These are phyloP conservation scores for Phytopythium vexans DNA, from an alignment of 352 stramenopile species.

Conservation along the genomic window DNA sequence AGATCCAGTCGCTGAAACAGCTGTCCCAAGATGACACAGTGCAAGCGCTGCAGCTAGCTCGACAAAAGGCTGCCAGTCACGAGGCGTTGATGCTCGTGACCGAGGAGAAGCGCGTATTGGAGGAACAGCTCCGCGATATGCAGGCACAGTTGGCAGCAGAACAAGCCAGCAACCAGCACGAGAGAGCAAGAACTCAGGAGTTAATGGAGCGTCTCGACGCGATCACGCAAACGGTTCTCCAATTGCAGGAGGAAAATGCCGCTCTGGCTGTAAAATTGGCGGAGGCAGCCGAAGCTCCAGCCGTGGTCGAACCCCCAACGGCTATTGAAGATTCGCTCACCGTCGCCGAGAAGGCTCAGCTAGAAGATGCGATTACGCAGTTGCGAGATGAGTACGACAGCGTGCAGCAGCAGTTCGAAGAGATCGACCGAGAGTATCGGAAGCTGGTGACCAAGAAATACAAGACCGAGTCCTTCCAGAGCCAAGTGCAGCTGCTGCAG, in stretches of 20 bases:
- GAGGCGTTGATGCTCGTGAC: slow-evolving; percentile 55
- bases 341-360: slow-evolving; percentile 7
- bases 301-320: slow-evolving; percentile 2
- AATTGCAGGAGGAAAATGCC: slow-evolving; percentile 27
- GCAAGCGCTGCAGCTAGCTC: slow-evolving; percentile 58
- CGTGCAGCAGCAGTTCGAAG: slow-evolving; percentile 22
- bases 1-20: slow-evolving; percentile 35
- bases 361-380: slow-evolving; percentile 10
- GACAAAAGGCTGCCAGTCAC: slow-evolving; percentile 54
- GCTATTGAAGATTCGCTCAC: slow-evolving; percentile 13
- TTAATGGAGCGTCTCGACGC: slow-evolving; percentile 7
- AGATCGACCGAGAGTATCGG: slow-evolving; percentile 44
- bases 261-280: slow-evolving; percentile 9
- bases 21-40: slow-evolving; percentile 77
- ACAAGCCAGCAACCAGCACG: slow-evolving; percentile 9
- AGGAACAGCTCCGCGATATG: slow-evolving; percentile 25
- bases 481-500: slow-evolving; percentile 55
- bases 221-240: slow-evolving; percentile 13
- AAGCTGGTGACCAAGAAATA: slow-evolving; percentile 63
- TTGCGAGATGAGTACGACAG: slow-evolving; percentile 8
- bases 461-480: slow-evolving; percentile 77
- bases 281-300: slow-evolving; percentile 1
- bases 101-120: slow-evolving; percentile 51
- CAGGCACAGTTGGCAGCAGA: slow-evolving; percentile 20
- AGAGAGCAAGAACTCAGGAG: slow-evolving; percentile 15